Evolutionary conservation across 2,329 filamentous ascomycete genomes (phyloP), one percentile per base, ranked within the genome.

Genomic region (Xenoacremonium recifei): DNA sequence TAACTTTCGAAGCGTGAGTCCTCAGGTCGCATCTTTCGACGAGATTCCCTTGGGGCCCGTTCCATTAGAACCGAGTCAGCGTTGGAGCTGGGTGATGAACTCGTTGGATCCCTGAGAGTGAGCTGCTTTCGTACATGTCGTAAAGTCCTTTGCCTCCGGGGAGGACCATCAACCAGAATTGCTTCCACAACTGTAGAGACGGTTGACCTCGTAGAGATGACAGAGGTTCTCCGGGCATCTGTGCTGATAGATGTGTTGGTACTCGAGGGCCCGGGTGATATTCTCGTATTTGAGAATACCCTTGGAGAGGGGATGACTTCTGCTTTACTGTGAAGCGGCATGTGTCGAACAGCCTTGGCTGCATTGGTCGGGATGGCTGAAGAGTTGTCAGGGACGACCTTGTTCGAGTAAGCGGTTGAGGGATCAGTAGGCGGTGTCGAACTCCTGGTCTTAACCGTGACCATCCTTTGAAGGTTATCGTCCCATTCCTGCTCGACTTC

Each of bases 71-170:
- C 15, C 2, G 45, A 45, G 19, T 47, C 46, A 15, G 39, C 34
- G 9, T 45, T 34, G 9, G 45, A 45, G 35, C 39, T 42, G 16
- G 49, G 41, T 10, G 48, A 44, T 7, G 29, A 21, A 19, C 45
- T 44, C 6, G 42, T 57, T 3, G 74, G 70, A 47, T 79, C 72
- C 44, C 79, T 70, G 42, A 82, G 54, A 1, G 64, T 63, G 7
- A 63, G 62, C 32, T 78, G 73, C 54, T 84, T 84, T 50, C 71
- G 77, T 10, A 82, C 74, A 57, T 85, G 81, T 4, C 82, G 75
- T 44, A 85, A 61, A 6, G 79, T 84, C 53, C 74, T 73, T 42
- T 67, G 72, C 34, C 70, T 70, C 38, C 68, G 71, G 4, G 62
- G 64, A 4, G 60, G 55, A 2, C 65, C 64, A 31, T 79, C 75